These are phyloP conservation scores for Metrosideros polymorpha DNA, from an alignment of 441 rosid species.

Conservation along the genomic window DNA sequence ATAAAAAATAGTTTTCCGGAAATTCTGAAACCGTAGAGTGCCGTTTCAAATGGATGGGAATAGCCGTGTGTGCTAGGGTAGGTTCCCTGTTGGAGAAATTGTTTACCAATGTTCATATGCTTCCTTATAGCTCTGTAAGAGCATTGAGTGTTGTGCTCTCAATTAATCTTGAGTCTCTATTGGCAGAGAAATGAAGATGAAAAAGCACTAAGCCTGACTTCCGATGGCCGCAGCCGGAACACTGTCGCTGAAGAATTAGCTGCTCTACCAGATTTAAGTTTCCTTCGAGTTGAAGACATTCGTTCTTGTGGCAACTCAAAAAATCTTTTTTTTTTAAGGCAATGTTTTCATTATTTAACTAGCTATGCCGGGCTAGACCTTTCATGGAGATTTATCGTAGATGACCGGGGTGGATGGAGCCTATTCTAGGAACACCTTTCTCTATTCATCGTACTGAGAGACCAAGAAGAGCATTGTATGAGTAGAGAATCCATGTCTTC, in stretches of 20 bases:
- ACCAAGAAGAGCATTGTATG: background rate
- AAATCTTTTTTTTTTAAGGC: background rate
- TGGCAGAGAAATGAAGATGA: background rate
- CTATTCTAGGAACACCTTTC: background rate
- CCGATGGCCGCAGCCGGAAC: background rate
- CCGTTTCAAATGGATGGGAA: background rate
- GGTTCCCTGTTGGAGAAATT: background rate
- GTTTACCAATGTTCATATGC: background rate
- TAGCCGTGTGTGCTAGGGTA: background rate
- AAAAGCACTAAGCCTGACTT: background rate
- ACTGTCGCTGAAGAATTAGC: background rate
- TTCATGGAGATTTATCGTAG: background rate
- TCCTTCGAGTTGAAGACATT: background rate
- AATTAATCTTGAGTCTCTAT: background rate
- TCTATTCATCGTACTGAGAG: background rate
- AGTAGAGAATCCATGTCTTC: background rate
- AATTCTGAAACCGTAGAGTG: background rate
- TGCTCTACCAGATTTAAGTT: background rate
- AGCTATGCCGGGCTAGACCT: background rate
- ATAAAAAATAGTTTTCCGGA: accelerated
- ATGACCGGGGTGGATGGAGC: background rate
- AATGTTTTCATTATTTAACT: too few species aligned
- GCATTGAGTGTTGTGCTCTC: accelerated
- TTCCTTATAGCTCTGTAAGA: background rate
- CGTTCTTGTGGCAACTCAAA: background rate